Base-by-base conservation (phyloP, 1,284 basidiomycete species). In the Rhizopogon parksii region DNA sequence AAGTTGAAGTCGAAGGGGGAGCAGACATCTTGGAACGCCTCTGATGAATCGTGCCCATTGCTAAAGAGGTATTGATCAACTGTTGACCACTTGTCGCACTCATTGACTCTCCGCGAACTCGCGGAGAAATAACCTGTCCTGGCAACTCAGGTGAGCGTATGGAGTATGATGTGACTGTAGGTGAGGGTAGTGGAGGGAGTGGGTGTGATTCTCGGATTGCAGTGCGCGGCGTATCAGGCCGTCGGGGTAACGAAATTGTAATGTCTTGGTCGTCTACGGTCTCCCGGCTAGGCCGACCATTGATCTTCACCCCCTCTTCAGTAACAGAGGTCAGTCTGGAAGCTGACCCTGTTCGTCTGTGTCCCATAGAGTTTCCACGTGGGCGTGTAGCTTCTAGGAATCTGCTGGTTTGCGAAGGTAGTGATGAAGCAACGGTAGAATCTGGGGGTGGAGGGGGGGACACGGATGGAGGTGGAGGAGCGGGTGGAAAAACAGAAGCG, bases 41-140 rank as follows among this genome's bases (percentile, higher is more conserved):
- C 60, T 84, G 83, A 36, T 73, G 78, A 55, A 91, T 85, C 19
- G 83, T 82, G 27, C 88, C 80, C 64, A 81, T 76, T 21, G 63
- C 71, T 17, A 82, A 79, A 0, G 82, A 76, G 8, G 76, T 60
- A 59, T 81, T 85, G 57, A 85, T 82, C 52, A 82, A 66, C 12
- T 71, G 66, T 8, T 70, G 64, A 51, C 58, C 60, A 38, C 59
- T 60, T 40, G 52, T 52, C 47, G 47, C 53, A 36, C 62, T 64
- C 50, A 66, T 24, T 8, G 64, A 66, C 45, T 69, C 68, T 40
- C 64, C 64, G 47, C 85, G 75, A 32, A 80, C 76, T 45, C 82
- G 71, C 21, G 76, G 68, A 45, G 68, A 60, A 45, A 68, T 62
- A 50, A 68, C 65, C 55, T 71, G 73, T 59, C 47, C 69, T 17